Evolutionary conservation across 2,329 filamentous ascomycete species (phyloP).

Genomic region (Fusarium longipes): DNA sequence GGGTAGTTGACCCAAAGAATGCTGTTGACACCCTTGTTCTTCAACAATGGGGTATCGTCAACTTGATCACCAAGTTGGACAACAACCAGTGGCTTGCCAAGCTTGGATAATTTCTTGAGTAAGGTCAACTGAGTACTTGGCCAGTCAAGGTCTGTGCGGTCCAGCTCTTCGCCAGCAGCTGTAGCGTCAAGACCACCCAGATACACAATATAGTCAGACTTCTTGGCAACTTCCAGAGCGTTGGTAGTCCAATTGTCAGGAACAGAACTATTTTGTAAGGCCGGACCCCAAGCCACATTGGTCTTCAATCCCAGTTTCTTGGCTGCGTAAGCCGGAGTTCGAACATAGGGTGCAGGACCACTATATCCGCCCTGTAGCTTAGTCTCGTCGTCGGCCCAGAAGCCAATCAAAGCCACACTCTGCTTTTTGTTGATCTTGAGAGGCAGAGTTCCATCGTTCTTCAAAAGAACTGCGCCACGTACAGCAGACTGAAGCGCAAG

Average conservation of each 20-base stretch:
- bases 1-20: constrained; percentile 22
- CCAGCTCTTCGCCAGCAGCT: constrained; percentile 6
- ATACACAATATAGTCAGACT: constrained; percentile 8
- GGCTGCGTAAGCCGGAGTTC: not conserved
- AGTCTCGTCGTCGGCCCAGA: constrained; percentile 6
- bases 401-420: not conserved
- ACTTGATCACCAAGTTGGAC: constrained; percentile 5
- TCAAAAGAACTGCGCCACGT: constrained; percentile 1
- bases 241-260: constrained; percentile 9
- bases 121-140: not conserved
- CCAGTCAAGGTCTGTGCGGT: constrained; percentile 4
- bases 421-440: not conserved
- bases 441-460: not conserved
- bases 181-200: constrained; percentile 5
- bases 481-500: not conserved
- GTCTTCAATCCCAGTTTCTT: not conserved
- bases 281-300: constrained; percentile 1
- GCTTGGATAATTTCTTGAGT: not conserved
- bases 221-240: not conserved
- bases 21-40: constrained; percentile 16
- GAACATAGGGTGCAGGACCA: not conserved
- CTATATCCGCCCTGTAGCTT: not conserved
- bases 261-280: not conserved
- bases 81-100: not conserved
- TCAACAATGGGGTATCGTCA: not conserved